A percentile compares a stretch with the other conserved stretches of the same genome.
Evolutionary conservation across 1,284 basidiomycete genomes (phyloP).

Genomic region (Taiwanofungus camphoratus): DNA sequence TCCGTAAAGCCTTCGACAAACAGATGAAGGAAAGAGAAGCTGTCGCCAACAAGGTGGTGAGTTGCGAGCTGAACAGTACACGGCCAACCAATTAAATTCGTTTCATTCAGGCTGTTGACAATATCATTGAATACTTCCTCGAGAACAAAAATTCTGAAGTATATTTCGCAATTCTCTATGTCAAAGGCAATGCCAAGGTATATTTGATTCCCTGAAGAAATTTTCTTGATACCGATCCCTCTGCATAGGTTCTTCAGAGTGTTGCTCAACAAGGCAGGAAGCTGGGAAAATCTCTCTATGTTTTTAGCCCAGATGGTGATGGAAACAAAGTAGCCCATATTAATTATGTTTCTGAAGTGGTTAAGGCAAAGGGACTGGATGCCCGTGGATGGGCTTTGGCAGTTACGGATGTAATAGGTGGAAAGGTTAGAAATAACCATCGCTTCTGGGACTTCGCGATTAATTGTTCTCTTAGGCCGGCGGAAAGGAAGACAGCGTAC

Average conservation of each 20-base stretch:
- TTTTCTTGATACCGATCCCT: neutral
- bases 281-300: slow-evolving; percentile 80
- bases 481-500: slow-evolving; percentile 86
- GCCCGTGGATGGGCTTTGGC: slow-evolving; percentile 82
- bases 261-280: slow-evolving; percentile 76
- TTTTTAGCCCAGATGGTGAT: slow-evolving; percentile 75
- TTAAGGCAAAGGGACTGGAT: slow-evolving; percentile 65
- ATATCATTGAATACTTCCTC: slow-evolving; percentile 68
- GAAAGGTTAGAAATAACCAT: slow-evolving; percentile 57
- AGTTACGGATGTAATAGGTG: slow-evolving; percentile 75
- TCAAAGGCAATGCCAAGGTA: slow-evolving; percentile 80
- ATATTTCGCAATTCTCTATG: slow-evolving; percentile 69
- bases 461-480: slow-evolving; percentile 62
- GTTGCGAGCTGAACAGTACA: slow-evolving; percentile 14
- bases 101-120: slow-evolving; percentile 60
- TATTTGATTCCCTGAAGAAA: neutral
- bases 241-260: slow-evolving; percentile 61
- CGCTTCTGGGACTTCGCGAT: slow-evolving; percentile 3
- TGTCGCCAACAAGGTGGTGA: slow-evolving; percentile 74
- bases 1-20: slow-evolving; percentile 85
- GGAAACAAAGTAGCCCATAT: slow-evolving; percentile 82
- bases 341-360: slow-evolving; percentile 71
- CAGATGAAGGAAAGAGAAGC: slow-evolving; percentile 80
- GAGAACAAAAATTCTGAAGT: slow-evolving; percentile 65
- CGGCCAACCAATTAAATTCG: neutral